Base-by-base conservation (phyloP, 768 basidiomycete genomes). In the Hirschioporus abietinus region DNA sequence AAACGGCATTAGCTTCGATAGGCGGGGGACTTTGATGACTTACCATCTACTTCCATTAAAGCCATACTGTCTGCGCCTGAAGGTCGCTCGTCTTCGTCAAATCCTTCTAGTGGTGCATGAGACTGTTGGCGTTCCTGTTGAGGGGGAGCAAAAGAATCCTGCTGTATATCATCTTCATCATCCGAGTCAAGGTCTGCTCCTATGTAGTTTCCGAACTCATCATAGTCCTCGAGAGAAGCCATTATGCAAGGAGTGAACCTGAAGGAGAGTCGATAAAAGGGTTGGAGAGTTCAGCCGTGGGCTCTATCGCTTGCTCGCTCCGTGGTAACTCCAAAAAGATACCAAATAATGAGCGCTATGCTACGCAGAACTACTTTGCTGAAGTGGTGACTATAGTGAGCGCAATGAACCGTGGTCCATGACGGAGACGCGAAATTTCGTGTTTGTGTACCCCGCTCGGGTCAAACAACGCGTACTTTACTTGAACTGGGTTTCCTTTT, bases 191-290 rank as follows among this genome's bases (percentile, higher is more conserved):
- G 81, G 81, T 96, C 96, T 26, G 88, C 94, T 68, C 95, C 96
- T 75, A 98, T 96, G 78, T 98, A 97, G 83, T 97, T 98, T 71
- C 95, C 96, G 74, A 96, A 96, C 80, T 98, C 92, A 73, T 93
- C 92, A 73, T 93, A 93, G 75, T 93, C 92, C 20, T 93, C 83
- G 67, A 85, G 79, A 30, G 86, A 87, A 57, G 82, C 84, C 86
- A 87, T 87, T 25, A 12, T 61, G 15, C 42, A 20, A 15, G 20
- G 42, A 12, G 42, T 30, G 8, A 30, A 30, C 30, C 30, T 30
- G 30, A 30, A 30, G 30, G 30, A 30, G 30, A 2, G 8, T 2
- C 30, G 8, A 30, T 30, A 52, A 52, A 52, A 10, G 12, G 42
- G 42, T 52, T 52, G 42, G 12, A 15, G 42, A 52, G 30, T 30